These are phyloP conservation scores for Peniophora sp. DNA, from an alignment of 1,284 basidiomycete genomes.

Conservation along the genomic window DNA sequence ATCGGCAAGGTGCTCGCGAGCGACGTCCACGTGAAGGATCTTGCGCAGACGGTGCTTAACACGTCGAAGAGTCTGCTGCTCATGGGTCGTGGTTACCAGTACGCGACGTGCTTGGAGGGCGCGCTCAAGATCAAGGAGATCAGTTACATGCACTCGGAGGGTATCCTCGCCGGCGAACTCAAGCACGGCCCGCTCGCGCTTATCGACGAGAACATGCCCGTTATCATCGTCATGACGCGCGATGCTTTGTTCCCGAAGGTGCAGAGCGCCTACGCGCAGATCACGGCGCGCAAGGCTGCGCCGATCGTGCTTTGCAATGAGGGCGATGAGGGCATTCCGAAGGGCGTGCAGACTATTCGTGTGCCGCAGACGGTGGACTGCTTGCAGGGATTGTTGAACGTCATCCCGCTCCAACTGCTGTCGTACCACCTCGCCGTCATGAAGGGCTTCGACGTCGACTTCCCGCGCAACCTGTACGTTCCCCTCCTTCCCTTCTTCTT, in stretches of 20 bases:
- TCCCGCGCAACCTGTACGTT: conserved; percentile 90
- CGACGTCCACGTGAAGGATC: conserved; percentile 75
- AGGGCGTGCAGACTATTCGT: conserved; percentile 78
- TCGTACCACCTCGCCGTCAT: conserved; percentile 95
- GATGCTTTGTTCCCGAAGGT: conserved; percentile 99
- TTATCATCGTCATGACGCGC: conserved; percentile 98
- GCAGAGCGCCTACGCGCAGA: conserved; percentile 91
- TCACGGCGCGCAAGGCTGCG: conserved; percentile 94
- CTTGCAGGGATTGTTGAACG: conserved; percentile 93
- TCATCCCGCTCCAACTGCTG: conserved; percentile 93
- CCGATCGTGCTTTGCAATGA: conserved; percentile 97
- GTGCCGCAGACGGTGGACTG: conserved; percentile 94
- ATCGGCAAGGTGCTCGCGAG: conserved; percentile 85
- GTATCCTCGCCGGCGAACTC: conserved; percentile 95
- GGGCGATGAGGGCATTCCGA: conserved; percentile 76
- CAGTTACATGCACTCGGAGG: conserved; percentile 88
- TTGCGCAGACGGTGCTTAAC: conserved; percentile 73
- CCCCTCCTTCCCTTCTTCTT: conserved; percentile 6
- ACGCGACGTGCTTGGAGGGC: conserved; percentile 96
- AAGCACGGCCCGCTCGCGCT: conserved; percentile 98
- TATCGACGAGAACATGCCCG: conserved; percentile 97
- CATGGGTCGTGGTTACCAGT: conserved; percentile 87
- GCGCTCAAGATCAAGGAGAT: conserved; percentile 99
- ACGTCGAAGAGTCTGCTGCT: conserved; percentile 88
- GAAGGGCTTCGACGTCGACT: conserved; percentile 97